Percentiles rank a stretch among this genome's conserved stretches.
Conservation (phyloP, 2,329 filamentous ascomycete species). For the Eutypa lata region DNA sequence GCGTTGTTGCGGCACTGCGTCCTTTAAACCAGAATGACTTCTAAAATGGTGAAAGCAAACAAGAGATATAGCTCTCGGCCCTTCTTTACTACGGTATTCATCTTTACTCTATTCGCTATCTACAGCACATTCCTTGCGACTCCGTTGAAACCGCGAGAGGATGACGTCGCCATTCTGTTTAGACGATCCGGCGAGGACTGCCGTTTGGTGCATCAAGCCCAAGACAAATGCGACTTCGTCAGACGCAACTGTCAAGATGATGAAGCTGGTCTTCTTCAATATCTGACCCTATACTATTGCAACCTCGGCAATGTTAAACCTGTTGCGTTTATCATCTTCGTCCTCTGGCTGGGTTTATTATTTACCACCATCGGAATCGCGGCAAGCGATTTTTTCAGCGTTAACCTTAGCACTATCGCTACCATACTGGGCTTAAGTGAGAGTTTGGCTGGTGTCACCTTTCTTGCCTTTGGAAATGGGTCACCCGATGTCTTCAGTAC, state of each 20-base stretch:
- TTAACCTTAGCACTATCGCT: conserved; percentile 92
- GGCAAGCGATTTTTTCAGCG: conserved; percentile 96
- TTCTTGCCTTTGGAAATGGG: conserved; percentile 94
- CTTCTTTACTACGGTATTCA: conserved; percentile 44
- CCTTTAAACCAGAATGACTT: conserved; percentile 6
- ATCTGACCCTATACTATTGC: conserved; percentile 91
- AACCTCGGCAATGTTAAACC: conserved; percentile 63
- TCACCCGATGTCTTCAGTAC: conserved; percentile 98
- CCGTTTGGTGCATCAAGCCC: conserved; percentile 70
- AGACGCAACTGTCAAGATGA: conserved; percentile 79
- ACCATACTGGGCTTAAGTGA: conserved; percentile 88
- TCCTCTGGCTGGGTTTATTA: conserved; percentile 80
- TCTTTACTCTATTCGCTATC: conserved; percentile 44
- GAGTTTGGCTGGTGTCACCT: conserved; percentile 93
- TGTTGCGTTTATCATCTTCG: conserved; percentile 74
- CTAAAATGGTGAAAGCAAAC: conserved; percentile 21
- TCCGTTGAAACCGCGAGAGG: conserved; percentile 11
- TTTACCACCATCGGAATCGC: conserved; percentile 98
- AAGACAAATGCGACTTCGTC: conserved; percentile 86
- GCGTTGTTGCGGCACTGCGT: not conserved
- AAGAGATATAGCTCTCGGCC: conserved; percentile 42
- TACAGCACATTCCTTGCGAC: conserved; percentile 37
- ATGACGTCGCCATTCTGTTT: conserved; percentile 13
- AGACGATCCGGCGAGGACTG: conserved; percentile 53
- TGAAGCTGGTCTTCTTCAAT: conserved; percentile 84